These are phyloP conservation scores for Haematococcus lacustris DNA, from an alignment of 139 green algal genomes.

Conservation along the genomic window DNA sequence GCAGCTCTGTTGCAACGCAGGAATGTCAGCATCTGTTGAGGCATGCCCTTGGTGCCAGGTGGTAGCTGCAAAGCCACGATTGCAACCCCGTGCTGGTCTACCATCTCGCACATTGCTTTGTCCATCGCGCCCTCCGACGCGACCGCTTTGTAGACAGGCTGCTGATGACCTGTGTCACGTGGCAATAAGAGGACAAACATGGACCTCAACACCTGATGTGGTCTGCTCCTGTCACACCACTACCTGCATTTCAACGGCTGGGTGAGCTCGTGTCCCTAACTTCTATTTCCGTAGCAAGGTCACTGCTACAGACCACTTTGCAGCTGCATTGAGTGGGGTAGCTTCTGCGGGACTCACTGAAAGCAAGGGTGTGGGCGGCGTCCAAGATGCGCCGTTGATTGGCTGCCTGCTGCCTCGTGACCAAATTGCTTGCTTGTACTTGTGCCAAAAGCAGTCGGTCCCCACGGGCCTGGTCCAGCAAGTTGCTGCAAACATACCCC, in stretches of 20 bases:
- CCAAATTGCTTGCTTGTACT: slow-evolving; percentile 5
- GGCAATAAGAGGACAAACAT: no score
- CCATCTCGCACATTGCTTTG: neutral
- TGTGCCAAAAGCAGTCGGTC: slow-evolving; percentile 33
- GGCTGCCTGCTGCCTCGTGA: slow-evolving; percentile 32
- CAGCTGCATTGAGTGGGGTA: neutral
- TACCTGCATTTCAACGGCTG: no score
- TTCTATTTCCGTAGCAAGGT: no score
- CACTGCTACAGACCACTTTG: neutral
- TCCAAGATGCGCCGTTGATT: slow-evolving; percentile 22
- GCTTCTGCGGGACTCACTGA: slow-evolving; percentile 10
- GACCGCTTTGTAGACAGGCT: slow-evolving; percentile 1
- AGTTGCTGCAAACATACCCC: slow-evolving; percentile 13
- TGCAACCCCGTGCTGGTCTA: slow-evolving; percentile 14
- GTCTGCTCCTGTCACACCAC: no score
- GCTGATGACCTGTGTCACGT: slow-evolving; percentile 8
- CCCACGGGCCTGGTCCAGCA: slow-evolving; percentile 11
- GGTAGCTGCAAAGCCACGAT: slow-evolving; percentile 13
- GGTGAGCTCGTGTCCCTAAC: no score
- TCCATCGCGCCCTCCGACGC: slow-evolving; percentile 11
- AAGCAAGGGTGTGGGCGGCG: slow-evolving; percentile 16
- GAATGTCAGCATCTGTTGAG: slow-evolving; percentile 4
- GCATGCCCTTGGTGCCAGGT: slow-evolving; percentile 12
- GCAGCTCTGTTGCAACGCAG: slow-evolving; percentile 19
- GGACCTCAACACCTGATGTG: no score